phyloP scores from a whole-genome alignment of 768 basidiomycete genomes.

The Hysterangium stoloniferum region DNA sequence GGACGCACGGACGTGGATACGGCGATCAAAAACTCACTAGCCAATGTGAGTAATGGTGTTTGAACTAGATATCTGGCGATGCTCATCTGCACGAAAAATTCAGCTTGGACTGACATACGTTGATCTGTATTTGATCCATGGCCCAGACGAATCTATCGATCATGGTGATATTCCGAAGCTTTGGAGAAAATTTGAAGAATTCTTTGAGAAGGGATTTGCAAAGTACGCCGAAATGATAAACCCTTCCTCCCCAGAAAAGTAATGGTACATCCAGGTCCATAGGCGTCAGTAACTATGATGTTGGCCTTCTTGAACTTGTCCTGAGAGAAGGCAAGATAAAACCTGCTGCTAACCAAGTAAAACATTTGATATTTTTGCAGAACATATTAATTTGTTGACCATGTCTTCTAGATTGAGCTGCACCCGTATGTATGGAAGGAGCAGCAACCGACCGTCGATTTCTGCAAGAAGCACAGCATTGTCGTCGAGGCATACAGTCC shows the following conservation, averaged over 20 bases:
- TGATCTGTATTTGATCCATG: neutral
- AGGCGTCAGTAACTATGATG: conserved; percentile 22
- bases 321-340: conserved; percentile 23
- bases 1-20: neutral
- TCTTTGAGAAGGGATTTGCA: neutral
- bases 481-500: conserved; percentile 26
- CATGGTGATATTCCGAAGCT: neutral
- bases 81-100: no score
- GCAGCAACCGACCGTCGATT: conserved; percentile 20
- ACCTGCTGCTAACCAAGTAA: conserved; percentile 30
- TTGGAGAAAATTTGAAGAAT: neutral
- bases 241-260: neutral
- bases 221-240: neutral
- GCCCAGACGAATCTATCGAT: neutral
- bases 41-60: neutral
- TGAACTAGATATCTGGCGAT: no score
- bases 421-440: conserved; percentile 24
- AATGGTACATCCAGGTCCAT: no score
- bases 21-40: neutral
- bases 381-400: conserved; percentile 1
- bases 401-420: conserved; percentile 19
- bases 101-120: neutral
- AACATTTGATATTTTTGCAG: neutral
- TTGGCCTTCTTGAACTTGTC: conserved; percentile 23
- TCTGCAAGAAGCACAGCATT: conserved; percentile 20